Conservation (phyloP, 345 rosid genomes). For the Euclidium syriacum region DNA sequence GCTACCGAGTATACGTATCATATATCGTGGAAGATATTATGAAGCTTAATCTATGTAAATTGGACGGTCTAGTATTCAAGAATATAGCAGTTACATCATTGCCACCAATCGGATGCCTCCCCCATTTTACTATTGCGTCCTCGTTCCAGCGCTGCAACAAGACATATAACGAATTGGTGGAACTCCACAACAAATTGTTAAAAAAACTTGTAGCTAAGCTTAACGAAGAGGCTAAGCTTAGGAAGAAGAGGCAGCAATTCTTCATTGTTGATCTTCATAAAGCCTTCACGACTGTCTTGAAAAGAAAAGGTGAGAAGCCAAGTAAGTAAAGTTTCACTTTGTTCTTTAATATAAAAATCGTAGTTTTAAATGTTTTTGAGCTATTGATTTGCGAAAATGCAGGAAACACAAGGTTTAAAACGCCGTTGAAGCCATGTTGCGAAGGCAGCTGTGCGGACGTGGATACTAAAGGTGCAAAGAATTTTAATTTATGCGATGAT, state of each 20-base stretch:
- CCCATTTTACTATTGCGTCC: conserved; percentile 21
- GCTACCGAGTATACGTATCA: conserved; percentile 29
- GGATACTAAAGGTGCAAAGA: conserved; percentile 24
- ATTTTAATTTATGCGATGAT: conserved; percentile 31
- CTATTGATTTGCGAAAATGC: neutral
- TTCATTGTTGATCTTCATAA: conserved; percentile 44
- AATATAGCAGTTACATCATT: conserved; percentile 39
- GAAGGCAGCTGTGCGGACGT: conserved; percentile 39
- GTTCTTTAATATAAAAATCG: neutral
- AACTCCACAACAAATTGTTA: conserved; percentile 43
- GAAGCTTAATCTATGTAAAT: conserved; percentile 10
- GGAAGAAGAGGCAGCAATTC: neutral
- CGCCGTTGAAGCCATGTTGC: conserved; percentile 48
- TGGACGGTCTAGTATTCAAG: conserved; percentile 22
- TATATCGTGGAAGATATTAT: conserved; percentile 46
- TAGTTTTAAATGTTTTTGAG: neutral
- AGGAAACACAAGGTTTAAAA: conserved; percentile 32
- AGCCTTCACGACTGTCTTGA: conserved; percentile 43
- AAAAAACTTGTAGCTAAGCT: conserved; percentile 37
- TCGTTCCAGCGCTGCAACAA: conserved; percentile 45
- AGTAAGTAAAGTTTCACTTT: neutral
- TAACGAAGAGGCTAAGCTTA: conserved; percentile 24
- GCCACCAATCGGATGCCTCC: conserved; percentile 73
- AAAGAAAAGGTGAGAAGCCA: conserved; percentile 20
- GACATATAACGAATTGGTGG: conserved; percentile 28